Percentiles rank a stretch among this genome's conserved stretches.
These are phyloP conservation scores for Leccinum imitatum DNA, from an alignment of 768 basidiomycete genomes.

Conservation along the genomic window DNA sequence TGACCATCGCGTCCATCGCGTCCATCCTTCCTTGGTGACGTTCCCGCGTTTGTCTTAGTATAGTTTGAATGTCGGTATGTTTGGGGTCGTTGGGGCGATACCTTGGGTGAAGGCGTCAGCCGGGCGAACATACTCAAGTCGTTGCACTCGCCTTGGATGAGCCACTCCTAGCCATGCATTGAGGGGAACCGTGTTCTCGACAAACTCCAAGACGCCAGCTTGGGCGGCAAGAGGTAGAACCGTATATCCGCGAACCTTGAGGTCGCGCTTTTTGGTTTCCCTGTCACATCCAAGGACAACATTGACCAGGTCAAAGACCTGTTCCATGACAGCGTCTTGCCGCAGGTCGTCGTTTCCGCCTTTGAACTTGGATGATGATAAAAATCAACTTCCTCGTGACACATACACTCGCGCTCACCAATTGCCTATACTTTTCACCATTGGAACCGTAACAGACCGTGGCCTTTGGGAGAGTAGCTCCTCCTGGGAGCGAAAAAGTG, in stretches of 20 bases:
- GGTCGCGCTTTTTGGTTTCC: conserved; percentile 68
- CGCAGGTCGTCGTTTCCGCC: conserved; percentile 79
- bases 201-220: conserved; percentile 90
- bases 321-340: conserved; percentile 99
- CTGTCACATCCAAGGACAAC: conserved; percentile 69
- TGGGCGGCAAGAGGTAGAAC: conserved; percentile 81
- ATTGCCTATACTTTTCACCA: conserved; percentile 67
- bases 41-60: conserved; percentile 34
- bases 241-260: conserved; percentile 82
- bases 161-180: conserved; percentile 58
- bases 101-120: conserved; percentile 37
- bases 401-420: conserved; percentile 51
- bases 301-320: conserved; percentile 92
- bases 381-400: not conserved
- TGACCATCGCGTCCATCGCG: conserved; percentile 31
- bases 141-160: conserved; percentile 53
- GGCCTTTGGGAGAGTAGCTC: conserved; percentile 83
- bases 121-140: not conserved
- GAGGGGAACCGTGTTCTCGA: conserved; percentile 71
- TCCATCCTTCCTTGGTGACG: conserved; percentile 32
- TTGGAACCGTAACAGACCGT: conserved; percentile 64
- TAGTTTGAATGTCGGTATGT: conserved; percentile 29
- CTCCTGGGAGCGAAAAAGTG: conserved; percentile 67
- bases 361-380: conserved; percentile 69
- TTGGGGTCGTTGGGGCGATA: conserved; percentile 63